phyloP scores from a whole-genome alignment of 352 stramenopile genomes.

The Pythium graminicola region DNA sequence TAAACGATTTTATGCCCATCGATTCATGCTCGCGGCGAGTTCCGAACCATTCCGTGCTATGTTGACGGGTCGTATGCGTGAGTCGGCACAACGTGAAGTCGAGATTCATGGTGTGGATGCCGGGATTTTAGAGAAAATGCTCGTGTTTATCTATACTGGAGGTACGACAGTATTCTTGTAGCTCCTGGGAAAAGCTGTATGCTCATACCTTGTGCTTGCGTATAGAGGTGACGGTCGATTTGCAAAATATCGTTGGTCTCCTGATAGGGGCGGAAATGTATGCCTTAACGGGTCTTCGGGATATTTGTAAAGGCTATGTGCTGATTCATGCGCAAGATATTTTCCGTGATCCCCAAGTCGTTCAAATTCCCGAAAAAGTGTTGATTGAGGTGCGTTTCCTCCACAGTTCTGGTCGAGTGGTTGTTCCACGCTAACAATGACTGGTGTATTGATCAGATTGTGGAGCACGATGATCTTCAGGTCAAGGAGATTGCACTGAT shows the following conservation, averaged over 20 bases:
- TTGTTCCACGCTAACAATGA: neutral
- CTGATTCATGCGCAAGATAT: constrained; percentile 77
- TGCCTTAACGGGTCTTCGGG: constrained; percentile 60
- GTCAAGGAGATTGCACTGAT: constrained; percentile 76
- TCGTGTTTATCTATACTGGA: constrained; percentile 82
- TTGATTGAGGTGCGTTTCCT: constrained; percentile 48
- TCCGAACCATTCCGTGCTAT: constrained; percentile 80
- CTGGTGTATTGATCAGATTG: constrained; percentile 30
- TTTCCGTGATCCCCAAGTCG: constrained; percentile 67
- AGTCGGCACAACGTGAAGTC: constrained; percentile 63
- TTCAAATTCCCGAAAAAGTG: constrained; percentile 76
- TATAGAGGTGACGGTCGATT: constrained; percentile 59
- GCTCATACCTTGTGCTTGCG: neutral
- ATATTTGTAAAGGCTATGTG: constrained; percentile 81
- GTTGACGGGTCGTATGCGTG: constrained; percentile 75
- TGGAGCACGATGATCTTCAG: constrained; percentile 77
- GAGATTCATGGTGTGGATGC: constrained; percentile 60
- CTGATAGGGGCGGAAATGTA: constrained; percentile 81
- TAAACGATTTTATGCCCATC: constrained; percentile 57
- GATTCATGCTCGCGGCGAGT: constrained; percentile 79
- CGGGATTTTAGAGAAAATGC: constrained; percentile 69
- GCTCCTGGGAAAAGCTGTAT: neutral
- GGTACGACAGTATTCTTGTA: constrained; percentile 19
- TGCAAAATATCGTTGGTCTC: constrained; percentile 68
- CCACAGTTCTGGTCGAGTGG: neutral